Conservation (phyloP, 2,329 filamentous ascomycete genomes). For the Trichoderma aggressivum region DNA sequence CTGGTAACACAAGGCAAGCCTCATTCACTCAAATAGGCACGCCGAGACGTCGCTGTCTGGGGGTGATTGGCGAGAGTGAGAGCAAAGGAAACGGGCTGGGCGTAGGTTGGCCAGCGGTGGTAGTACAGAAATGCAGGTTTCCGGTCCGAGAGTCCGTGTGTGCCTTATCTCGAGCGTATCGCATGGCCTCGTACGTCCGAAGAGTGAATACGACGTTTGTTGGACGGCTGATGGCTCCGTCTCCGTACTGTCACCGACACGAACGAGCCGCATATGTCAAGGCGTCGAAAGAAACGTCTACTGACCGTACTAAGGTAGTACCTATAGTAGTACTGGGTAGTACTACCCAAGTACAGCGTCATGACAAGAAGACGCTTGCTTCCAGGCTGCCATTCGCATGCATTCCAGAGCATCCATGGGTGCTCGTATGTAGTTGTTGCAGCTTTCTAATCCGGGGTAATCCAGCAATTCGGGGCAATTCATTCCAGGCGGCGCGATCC, state of each 20-base stretch:
- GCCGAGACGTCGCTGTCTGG: not conserved
- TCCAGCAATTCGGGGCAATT: not conserved
- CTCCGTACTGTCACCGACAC: not conserved
- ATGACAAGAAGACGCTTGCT: not conserved
- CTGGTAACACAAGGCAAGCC: not conserved
- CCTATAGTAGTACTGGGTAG: not conserved
- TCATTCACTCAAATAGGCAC: not conserved
- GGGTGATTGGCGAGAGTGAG: not conserved
- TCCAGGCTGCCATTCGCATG: not conserved
- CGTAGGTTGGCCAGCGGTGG: not conserved
- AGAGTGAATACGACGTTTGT: not conserved
- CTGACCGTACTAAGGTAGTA: too few species aligned
- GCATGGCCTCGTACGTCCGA: not conserved
- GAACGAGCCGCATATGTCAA: conserved; percentile 6
- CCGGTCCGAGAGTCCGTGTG: not conserved
- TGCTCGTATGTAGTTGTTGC: not conserved
- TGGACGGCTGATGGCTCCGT: not conserved
- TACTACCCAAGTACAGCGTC: not conserved
- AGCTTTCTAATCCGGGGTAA: not conserved
- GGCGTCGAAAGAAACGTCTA: not conserved
- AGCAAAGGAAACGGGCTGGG: not conserved
- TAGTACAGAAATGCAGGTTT: not conserved
- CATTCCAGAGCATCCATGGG: not conserved
- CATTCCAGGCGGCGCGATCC: not conserved
- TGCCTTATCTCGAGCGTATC: not conserved